Conservation (phyloP, 225 moss, liverwort and hornwort species). For the Asterella californica region DNA sequence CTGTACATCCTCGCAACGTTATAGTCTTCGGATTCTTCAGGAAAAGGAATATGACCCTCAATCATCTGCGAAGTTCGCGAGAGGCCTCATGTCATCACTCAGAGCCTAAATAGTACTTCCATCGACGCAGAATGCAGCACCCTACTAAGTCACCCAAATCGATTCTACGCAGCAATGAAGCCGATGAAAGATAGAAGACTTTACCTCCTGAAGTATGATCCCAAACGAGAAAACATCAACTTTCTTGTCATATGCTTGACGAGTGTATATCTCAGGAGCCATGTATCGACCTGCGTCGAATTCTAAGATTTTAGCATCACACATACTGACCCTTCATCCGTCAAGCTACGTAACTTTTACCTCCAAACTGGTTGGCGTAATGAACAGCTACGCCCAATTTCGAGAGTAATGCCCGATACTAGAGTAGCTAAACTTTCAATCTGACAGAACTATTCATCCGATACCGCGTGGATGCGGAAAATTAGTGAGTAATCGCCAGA, state of each 20-base stretch:
- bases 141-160: neutral
- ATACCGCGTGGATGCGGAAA: too few species aligned
- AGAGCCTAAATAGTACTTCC: neutral
- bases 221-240: conserved; percentile 88
- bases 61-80: conserved; percentile 56
- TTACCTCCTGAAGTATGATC: conserved; percentile 75
- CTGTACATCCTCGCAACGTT: conserved; percentile 50
- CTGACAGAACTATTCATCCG: too few species aligned
- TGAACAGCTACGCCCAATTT: neutral
- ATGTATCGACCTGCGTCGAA: conserved; percentile 56
- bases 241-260: conserved; percentile 47
- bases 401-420: too few species aligned
- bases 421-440: too few species aligned
- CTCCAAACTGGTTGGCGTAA: neutral
- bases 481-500: neutral
- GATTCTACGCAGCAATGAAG: neutral
- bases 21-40: conserved; percentile 34
- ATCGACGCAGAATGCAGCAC: neutral
- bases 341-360: neutral
- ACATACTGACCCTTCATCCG: neutral
- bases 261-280: conserved; percentile 67
- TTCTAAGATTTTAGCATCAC: neutral
- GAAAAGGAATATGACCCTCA: conserved; percentile 69
- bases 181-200: neutral
- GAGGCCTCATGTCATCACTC: neutral